Percentiles rank a stretch among this genome's conserved stretches.
phyloP scores from a whole-genome alignment of 805 yeast species.

The Candida vaughaniae region DNA sequence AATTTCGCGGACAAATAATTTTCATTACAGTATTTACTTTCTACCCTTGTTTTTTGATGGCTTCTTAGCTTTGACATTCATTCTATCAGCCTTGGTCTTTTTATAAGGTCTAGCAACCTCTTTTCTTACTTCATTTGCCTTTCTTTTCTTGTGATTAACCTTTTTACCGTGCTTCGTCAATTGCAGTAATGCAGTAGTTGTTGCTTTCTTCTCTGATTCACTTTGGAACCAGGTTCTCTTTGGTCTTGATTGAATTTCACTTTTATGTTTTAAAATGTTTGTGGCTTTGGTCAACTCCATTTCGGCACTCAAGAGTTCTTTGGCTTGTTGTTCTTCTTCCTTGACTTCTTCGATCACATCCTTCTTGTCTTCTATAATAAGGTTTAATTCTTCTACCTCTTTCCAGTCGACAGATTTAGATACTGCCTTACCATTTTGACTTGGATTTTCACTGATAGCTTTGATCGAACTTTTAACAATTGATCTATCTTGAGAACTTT shows the following conservation, averaged over 20 bases:
- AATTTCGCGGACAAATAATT: no score
- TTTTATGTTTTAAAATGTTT: constrained; percentile 73
- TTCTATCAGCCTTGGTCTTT: constrained; percentile 76
- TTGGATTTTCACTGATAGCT: constrained; percentile 43
- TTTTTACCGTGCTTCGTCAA: constrained; percentile 52
- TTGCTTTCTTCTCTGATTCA: constrained; percentile 48
- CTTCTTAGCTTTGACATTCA: constrained; percentile 38
- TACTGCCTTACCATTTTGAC: constrained; percentile 59
- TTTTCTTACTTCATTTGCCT: constrained; percentile 58
- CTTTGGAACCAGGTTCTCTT: constrained; percentile 95
- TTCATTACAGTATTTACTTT: no score
- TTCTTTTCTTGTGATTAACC: constrained; percentile 68
- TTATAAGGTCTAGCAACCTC: constrained; percentile 64
- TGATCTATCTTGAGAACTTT: constrained; percentile 76
- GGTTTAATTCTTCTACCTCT: constrained; percentile 68
- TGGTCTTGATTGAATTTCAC: constrained; percentile 86
- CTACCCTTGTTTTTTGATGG: constrained; percentile 4
- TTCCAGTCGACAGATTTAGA: constrained; percentile 92
- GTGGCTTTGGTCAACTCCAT: constrained; percentile 85
- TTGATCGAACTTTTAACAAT: constrained; percentile 91
- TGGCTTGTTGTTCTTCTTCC: constrained; percentile 84
- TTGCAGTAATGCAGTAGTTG: constrained; percentile 32
- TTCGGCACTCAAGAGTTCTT: constrained; percentile 84
- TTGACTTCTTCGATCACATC: constrained; percentile 71
- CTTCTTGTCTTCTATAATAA: constrained; percentile 57